Conservation (phyloP, 768 basidiomycete species). For the Xerocomellus chrysenteron region DNA sequence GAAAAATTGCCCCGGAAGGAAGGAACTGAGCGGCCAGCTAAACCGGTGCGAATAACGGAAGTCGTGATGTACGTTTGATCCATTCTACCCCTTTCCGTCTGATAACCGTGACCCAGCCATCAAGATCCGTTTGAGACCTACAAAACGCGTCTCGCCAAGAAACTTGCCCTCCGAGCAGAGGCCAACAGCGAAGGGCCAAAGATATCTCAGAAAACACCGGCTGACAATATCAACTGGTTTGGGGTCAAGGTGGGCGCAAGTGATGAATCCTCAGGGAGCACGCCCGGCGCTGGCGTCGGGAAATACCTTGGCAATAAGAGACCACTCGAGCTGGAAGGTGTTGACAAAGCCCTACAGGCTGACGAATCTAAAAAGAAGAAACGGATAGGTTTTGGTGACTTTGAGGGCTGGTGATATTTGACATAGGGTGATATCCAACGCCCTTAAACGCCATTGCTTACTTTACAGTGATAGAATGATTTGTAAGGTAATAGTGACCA, state of each 20-base stretch:
- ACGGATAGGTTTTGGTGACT: slow-evolving; percentile 88
- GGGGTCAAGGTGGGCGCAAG: slow-evolving; percentile 73
- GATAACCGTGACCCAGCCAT: slow-evolving; percentile 48
- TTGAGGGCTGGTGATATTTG: slow-evolving; percentile 68
- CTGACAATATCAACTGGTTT: slow-evolving; percentile 83
- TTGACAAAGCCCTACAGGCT: slow-evolving; percentile 5
- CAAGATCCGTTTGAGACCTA: slow-evolving; percentile 97
- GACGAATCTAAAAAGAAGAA: slow-evolving; percentile 76
- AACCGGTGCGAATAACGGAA: slow-evolving; percentile 82
- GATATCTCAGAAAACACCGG: slow-evolving; percentile 50
- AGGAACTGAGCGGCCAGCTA: slow-evolving; percentile 84
- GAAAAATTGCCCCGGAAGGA: slow-evolving; percentile 80
- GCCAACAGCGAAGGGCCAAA: slow-evolving; percentile 32
- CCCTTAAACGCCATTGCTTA: background rate
- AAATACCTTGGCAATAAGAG: slow-evolving; percentile 71
- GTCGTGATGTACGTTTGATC: slow-evolving; percentile 69
- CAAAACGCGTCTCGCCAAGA: slow-evolving; percentile 77
- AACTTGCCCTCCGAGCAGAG: slow-evolving; percentile 49
- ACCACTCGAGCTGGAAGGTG: slow-evolving; percentile 33
- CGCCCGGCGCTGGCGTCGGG: slow-evolving; percentile 55
- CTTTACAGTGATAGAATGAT: slow-evolving; percentile 10
- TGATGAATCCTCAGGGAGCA: slow-evolving; percentile 34
- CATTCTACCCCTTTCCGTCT: background rate
- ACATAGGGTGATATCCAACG: background rate
- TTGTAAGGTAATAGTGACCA: slow-evolving; percentile 6